Evolutionary conservation across 306 rosid genomes (phyloP), one percentile per base, ranked within the genome.

Genomic region (Acmispon strigosus): DNA sequence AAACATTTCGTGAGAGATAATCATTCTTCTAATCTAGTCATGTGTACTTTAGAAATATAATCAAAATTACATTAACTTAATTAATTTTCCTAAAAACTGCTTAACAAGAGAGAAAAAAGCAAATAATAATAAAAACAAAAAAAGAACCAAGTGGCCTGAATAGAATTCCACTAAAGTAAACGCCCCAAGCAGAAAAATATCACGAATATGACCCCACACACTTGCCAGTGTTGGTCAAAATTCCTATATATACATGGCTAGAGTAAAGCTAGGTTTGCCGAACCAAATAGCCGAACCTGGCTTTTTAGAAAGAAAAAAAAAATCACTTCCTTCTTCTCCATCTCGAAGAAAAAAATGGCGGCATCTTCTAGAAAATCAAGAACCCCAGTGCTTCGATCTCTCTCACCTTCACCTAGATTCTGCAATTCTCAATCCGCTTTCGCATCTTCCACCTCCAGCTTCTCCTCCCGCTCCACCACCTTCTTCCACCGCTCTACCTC

Each of bases 191-290:
- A 14, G 22, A 76, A 78, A 22, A 81, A 69, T 82, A 58, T 76
- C 57, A 60, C 42, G 77, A 81, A 44, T 72, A 50, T 32, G 27
- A 1, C 3, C 64, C 45, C 14, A 1, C 36, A 2, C 55, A 4
- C 52, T 6, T 45, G 1, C 52, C 16, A 1, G 6, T 48, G 12
- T 14, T 55, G 29, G 50, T 49, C 66, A n/a, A 39, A 34, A 2
- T 5, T 51, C 63, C 63, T 89, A 90, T 90, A 94, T 84, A 94
- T 89, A 85, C 66, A 86, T 80, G 7, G 74, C 86, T 87, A 36
- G 90, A 84, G 92, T 87, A 16, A 80, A 87, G 83, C 79, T 13
- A 73, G 83, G 98, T 90, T 94, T 94, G 97, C 94, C 96, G 59
- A 83, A 87, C 83, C 65, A 43, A 32, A 68, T 50, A 82, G 89